phyloP scores from a whole-genome alignment of 495 filamentous ascomycete species.

The Penicillium coprophilum region DNA sequence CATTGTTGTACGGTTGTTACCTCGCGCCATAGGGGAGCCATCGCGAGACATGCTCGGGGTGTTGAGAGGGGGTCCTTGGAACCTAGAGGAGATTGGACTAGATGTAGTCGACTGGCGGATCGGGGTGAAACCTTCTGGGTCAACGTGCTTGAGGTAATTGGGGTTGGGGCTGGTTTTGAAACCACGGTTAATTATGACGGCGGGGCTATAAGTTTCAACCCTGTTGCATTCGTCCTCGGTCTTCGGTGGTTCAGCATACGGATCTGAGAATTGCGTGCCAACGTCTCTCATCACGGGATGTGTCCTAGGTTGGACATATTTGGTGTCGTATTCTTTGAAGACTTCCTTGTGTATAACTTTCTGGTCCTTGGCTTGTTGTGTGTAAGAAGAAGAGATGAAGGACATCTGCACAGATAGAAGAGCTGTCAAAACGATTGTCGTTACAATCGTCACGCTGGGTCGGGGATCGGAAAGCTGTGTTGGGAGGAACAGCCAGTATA shows the following conservation, averaged over 20 bases:
- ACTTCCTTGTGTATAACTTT: constrained; percentile 86
- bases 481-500: constrained; percentile 86
- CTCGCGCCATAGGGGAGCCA: constrained; percentile 49
- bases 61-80: constrained; percentile 33
- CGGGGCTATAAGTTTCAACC: constrained; percentile 74
- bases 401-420: constrained; percentile 77
- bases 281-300: constrained; percentile 81
- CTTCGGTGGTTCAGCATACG: constrained; percentile 39
- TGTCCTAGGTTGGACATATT: constrained; percentile 88
- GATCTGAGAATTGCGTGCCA: constrained; percentile 64
- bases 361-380: constrained; percentile 81
- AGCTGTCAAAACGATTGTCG: constrained; percentile 65
- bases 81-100: constrained; percentile 31
- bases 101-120: constrained; percentile 26
- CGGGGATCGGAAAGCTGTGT: constrained; percentile 69
- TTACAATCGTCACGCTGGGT: constrained; percentile 82
- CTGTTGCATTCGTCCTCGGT: constrained; percentile 48
- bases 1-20: constrained; percentile 44
- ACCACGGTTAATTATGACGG: constrained; percentile 72
- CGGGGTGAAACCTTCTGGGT: constrained; percentile 60
- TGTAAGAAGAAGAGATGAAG: constrained; percentile 66
- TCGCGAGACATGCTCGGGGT: constrained; percentile 51
- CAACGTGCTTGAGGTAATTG: constrained; percentile 76
- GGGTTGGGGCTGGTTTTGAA: constrained; percentile 87
- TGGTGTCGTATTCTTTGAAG: constrained; percentile 91